Evolutionary conservation across 164 flowering plant genomes (phyloP), one percentile per base, ranked within the genome.

Genomic region (Cinnamomum micranthum): DNA sequence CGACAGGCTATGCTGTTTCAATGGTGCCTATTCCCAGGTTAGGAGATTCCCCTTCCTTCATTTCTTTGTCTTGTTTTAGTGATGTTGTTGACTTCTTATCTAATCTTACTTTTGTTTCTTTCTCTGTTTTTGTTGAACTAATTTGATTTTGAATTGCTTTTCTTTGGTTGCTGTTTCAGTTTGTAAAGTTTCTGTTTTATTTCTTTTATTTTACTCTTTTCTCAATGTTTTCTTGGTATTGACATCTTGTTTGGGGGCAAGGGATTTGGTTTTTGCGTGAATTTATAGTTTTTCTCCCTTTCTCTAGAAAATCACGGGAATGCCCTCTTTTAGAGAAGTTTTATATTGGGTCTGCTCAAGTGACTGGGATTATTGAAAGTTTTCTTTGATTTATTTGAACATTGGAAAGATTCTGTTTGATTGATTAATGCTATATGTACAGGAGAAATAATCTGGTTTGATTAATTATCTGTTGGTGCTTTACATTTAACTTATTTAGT

Each of bases 1-100:
- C 76, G 84, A 82, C 77, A 76, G 66, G 50, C 33, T 80, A 69
- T 82, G 81, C 75, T 82, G 85, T 69, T 80, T 82, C 59, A 76
- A 71, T 68, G 62, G 73, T 50, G 69, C 72, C 50, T 82, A 70
- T 63, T 80, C 81, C 68, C 78, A 79, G 82, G 84, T 82, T 64
- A 65, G 71, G 17, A 50, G 14, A 41, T 65, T 77, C 25, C 14
- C 33, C 35, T 24, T 47, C 9, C 22, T 41, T 50, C 20, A 12
- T 55, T 14, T 64, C 15, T 20, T 25, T 6, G 64, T 50, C 6
- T 17, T 6, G 17, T 55, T 55, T 55, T 55, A 4, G n/a, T 55
- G 60, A 14, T 55, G 17, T 15, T 55, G 9, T 67, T 5, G 41
- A 28, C 33, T 28, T 7, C 47, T 67, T 13, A 28, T 28, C 20